These are phyloP conservation scores for Infundibulicybe gibba DNA, from an alignment of 768 basidiomycete genomes.

Conservation along the genomic window DNA sequence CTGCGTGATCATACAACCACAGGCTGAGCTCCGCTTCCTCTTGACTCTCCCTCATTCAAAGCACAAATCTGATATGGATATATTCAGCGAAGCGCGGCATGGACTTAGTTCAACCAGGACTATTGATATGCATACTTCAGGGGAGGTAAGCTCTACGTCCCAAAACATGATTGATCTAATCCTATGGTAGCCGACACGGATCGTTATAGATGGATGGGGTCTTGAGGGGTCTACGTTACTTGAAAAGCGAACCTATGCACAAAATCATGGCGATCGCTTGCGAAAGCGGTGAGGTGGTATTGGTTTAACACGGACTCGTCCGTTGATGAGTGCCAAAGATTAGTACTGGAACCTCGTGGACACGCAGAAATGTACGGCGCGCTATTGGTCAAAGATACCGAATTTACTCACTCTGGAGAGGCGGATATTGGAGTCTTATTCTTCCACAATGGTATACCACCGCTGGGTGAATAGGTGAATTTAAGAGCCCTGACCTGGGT, in stretches of 20 bases:
- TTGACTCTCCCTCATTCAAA: too few relatives aligned
- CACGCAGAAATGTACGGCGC: slow-evolving; percentile 39
- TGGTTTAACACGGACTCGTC: background rate
- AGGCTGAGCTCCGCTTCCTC: too few relatives aligned
- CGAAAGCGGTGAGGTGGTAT: slow-evolving; percentile 4
- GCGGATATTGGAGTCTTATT: slow-evolving; percentile 40
- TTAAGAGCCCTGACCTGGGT: too few relatives aligned
- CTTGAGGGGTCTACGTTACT: slow-evolving; percentile 29
- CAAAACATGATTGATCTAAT: background rate
- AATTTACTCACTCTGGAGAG: slow-evolving; percentile 22
- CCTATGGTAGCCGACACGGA: slow-evolving; percentile 30
- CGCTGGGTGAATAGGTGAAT: slow-evolving; percentile 24
- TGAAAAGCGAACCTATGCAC: slow-evolving; percentile 28
- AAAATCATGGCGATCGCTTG: slow-evolving; percentile 15
- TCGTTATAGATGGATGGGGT: slow-evolving; percentile 30
- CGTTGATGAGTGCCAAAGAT: slow-evolving; percentile 10
- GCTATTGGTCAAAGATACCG: slow-evolving; percentile 30
- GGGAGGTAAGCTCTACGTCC: too few relatives aligned
- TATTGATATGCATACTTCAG: too few relatives aligned
- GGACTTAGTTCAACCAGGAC: too few relatives aligned
- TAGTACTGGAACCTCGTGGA: slow-evolving; percentile 36
- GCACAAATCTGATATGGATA: too few relatives aligned
- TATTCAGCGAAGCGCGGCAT: too few relatives aligned
- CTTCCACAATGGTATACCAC: slow-evolving; percentile 32
- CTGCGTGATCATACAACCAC: too few relatives aligned